phyloP scores from a whole-genome alignment of 495 filamentous ascomycete genomes.

The Lophium mytilinum region DNA sequence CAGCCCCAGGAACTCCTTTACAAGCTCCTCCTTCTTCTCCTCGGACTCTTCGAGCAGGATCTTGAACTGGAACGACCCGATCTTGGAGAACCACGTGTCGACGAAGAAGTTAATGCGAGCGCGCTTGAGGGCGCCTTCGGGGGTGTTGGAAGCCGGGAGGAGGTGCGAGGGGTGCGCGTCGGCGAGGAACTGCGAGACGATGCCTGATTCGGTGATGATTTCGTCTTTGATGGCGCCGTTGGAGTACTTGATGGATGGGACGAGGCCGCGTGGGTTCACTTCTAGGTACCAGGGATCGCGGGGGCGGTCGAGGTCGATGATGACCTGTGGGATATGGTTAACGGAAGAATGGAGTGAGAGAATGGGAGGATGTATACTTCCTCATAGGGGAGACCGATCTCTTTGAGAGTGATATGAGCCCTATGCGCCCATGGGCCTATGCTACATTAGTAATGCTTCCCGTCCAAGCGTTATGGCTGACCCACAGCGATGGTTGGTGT shows the following conservation, averaged over 20 bases:
- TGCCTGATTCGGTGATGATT: conserved; percentile 65
- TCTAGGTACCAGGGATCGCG: conserved; percentile 78
- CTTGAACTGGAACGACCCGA: conserved; percentile 40
- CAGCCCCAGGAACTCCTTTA: conserved; percentile 41
- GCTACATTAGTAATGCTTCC: too few species aligned
- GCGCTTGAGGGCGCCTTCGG: conserved; percentile 44
- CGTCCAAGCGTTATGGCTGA: too few species aligned
- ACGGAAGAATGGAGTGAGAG: too few species aligned
- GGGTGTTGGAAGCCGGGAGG: conserved; percentile 41
- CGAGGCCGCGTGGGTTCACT: conserved; percentile 78
- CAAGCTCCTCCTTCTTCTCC: conserved; percentile 36
- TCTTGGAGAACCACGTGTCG: conserved; percentile 63
- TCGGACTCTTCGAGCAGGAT: conserved; percentile 35
- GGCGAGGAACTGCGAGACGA: conserved; percentile 70
- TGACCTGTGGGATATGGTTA: conserved; percentile 35
- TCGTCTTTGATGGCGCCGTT: conserved; percentile 43
- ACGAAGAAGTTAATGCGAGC: conserved; percentile 68
- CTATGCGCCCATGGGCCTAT: conserved; percentile 67
- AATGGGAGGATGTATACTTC: conserved; percentile 32
- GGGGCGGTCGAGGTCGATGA: conserved; percentile 64
- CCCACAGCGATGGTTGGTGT: conserved; percentile 62
- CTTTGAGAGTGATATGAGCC: conserved; percentile 66
- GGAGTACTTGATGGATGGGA: conserved; percentile 59
- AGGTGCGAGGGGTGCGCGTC: conserved; percentile 47
- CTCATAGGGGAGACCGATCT: conserved; percentile 64